Evolutionary conservation across 75 land plant species (phyloP), one percentile per base, ranked within the genome.

Genomic region (Cunninghamia lanceolata): DNA sequence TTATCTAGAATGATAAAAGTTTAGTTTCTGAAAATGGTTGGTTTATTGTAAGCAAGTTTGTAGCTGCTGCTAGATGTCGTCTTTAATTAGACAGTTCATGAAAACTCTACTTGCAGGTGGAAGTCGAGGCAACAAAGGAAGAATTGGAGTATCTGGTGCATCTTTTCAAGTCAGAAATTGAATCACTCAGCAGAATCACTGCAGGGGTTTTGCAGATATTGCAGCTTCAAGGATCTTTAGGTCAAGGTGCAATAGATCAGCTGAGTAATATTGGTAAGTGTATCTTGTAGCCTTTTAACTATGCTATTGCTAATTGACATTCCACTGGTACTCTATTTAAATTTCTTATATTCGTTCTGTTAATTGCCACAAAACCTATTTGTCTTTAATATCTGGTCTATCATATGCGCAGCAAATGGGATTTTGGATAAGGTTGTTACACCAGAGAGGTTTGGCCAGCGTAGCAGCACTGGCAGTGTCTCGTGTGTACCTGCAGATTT

Each of bases 151-250:
- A 95, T 84, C 91, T 98, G 68, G 90, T 94, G 81, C 78, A 85
- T 54, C 86, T 95, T 56, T 91, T 91, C 85, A 94, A 93, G 88
- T 90, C 95, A 63, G 99, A 98, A 86, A 83, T 95, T 74, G 99
- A 96, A 84, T 91, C 99, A 71, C 94, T 96, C 89, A 98, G 99
- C 84, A 94, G 99, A 89, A 92, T 96, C 59, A 89, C 97, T 86
- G 99, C 97, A 66, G 99, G 99, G 46, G 85, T 97, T 40, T 68
- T 98, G 75, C 92, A 95, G 87, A 73, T 98, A 35, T 91, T 98
- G 56, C 94, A 94, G 91, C 92, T 98, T 28, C 95, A 98, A 63
- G 90, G 85, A 15, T 91, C 99, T 3, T 54, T 97, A 82, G 99
- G 99, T 34, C 95, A 92, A 66, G 91, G 86, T 40, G 89, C 97